Conservation (phyloP, 257 asterid genomes). For the Scutellaria minor region DNA sequence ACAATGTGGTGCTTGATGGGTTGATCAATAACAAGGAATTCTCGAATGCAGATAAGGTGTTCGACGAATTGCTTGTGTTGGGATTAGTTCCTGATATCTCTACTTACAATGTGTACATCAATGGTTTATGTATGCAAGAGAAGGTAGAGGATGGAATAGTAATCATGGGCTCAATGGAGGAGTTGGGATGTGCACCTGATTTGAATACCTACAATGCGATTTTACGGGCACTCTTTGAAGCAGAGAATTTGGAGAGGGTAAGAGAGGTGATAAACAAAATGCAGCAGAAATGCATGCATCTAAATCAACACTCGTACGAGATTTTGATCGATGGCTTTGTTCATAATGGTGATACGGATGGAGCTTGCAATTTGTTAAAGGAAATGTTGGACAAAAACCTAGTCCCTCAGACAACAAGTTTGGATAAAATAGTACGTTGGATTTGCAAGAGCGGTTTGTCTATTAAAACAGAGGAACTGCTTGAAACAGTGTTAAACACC, state of each 20-base stretch:
- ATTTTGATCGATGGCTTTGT: conserved; percentile 39
- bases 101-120: conserved; percentile 65
- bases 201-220: conserved; percentile 47
- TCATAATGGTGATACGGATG: conserved; percentile 41
- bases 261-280: conserved; percentile 47
- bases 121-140: conserved; percentile 61
- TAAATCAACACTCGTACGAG: conserved; percentile 44
- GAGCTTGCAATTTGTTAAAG: conserved; percentile 43
- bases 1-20: conserved; percentile 64
- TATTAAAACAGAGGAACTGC: conserved; percentile 42
- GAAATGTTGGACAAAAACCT: conserved; percentile 43
- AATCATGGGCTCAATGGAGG: conserved; percentile 60
- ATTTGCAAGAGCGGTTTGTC: conserved; percentile 43
- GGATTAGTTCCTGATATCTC: conserved; percentile 66
- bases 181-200: conserved; percentile 66
- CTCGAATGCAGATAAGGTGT: conserved; percentile 59
- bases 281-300: conserved; percentile 43
- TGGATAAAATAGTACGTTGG: conserved; percentile 44
- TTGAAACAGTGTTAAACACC: conserved; percentile 25
- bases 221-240: conserved; percentile 42
- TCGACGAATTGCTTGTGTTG: conserved; percentile 78
- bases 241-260: conserved; percentile 45
- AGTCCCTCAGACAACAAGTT: conserved; percentile 33
- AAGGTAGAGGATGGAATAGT: conserved; percentile 59
- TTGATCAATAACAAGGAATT: conserved; percentile 49